Conservation (phyloP, 345 rosid genomes). For the Alliaria petiolata region DNA sequence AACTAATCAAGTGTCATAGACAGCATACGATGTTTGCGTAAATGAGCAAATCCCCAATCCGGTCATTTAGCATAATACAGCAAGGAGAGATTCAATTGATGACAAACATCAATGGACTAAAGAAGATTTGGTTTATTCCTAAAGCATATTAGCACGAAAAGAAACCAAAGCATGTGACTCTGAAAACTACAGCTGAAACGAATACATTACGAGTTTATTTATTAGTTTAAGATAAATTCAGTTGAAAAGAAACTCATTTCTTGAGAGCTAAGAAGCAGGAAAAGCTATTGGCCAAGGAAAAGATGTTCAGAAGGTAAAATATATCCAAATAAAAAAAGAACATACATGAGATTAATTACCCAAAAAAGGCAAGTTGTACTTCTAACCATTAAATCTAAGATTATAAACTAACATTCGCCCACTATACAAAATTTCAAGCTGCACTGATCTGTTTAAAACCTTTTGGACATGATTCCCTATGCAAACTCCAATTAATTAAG, state of each 20-base stretch:
- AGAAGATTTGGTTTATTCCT: conserved; percentile 7
- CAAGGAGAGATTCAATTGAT: not conserved
- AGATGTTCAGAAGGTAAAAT: conserved; percentile 16
- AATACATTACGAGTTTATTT: not conserved
- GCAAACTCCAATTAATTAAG: not conserved
- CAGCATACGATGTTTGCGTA: not conserved
- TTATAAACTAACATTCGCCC: not conserved
- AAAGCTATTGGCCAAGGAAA: conserved; percentile 6
- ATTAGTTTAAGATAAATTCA: not conserved
- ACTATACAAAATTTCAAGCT: not conserved
- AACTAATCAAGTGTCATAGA: not conserved
- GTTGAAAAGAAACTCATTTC: conserved; percentile 1
- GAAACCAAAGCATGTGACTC: conserved; percentile 22
- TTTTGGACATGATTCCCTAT: conserved; percentile 13
- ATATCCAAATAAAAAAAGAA: not conserved
- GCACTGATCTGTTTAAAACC: conserved; percentile 15
- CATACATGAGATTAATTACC: conserved; percentile 10
- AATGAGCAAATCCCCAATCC: not conserved
- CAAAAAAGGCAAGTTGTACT: conserved; percentile 7
- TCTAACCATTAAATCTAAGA: conserved; percentile 2
- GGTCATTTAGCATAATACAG: not conserved
- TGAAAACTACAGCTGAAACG: conserved; percentile 4
- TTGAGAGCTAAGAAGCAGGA: not conserved
- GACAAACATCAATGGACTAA: not conserved
- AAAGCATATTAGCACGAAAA: conserved; percentile 23